Conservation (phyloP, 2,329 filamentous ascomycete genomes). For the Aspergillus neoniger region DNA sequence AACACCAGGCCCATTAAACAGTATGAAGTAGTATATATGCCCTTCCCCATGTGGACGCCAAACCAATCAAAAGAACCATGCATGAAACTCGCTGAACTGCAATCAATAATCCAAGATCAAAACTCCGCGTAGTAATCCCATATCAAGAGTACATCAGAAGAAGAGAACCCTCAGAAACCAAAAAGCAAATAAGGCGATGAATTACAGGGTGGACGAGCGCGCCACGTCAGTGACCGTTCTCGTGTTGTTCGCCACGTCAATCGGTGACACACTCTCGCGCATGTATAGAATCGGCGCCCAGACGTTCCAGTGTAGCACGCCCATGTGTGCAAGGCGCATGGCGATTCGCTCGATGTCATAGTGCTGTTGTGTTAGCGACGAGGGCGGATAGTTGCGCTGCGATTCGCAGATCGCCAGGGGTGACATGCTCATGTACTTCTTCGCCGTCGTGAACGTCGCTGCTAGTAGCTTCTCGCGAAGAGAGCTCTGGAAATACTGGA, state of each 20-base stretch:
- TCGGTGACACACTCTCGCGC: slow-evolving; percentile 28
- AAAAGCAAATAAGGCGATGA: neutral
- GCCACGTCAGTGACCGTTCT: slow-evolving; percentile 14
- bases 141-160: neutral
- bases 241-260: slow-evolving; percentile 19
- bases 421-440: slow-evolving; percentile 43
- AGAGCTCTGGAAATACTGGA: slow-evolving; percentile 35
- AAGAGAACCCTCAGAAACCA: neutral
- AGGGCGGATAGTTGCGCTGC: slow-evolving; percentile 34
- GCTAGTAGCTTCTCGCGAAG: slow-evolving; percentile 37
- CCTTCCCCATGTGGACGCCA: neutral
- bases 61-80: slow-evolving; percentile 2
- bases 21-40: slow-evolving; percentile 2
- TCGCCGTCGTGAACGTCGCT: slow-evolving; percentile 35
- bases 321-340: slow-evolving; percentile 77
- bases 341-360: slow-evolving; percentile 57
- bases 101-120: neutral
- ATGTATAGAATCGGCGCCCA: slow-evolving; percentile 76
- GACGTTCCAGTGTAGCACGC: slow-evolving; percentile 84
- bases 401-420: slow-evolving; percentile 47
- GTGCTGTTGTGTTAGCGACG: slow-evolving; percentile 29
- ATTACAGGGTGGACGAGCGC: neutral
- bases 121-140: neutral
- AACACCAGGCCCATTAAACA: neutral
- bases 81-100: slow-evolving; percentile 16